Evolutionary conservation across 345 rosid genomes (phyloP).

Genomic region (Lepidium sativum): DNA sequence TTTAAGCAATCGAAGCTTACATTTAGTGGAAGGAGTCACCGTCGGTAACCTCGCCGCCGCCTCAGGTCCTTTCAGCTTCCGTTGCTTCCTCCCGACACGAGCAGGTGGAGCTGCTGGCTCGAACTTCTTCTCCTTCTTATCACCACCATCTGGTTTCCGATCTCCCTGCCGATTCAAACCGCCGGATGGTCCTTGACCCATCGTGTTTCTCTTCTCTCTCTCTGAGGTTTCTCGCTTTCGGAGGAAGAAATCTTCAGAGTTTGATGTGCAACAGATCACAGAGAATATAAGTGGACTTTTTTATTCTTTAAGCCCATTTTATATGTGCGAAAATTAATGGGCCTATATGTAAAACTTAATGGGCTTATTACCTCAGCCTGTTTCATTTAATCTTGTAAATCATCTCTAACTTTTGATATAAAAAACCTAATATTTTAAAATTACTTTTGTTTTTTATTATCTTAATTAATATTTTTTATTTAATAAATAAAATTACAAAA

Average conservation of each 20-base stretch:
- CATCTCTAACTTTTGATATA: no score
- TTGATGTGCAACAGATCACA: neutral
- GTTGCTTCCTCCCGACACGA: conserved; percentile 81
- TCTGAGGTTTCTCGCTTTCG: conserved; percentile 10
- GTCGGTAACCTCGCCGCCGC: conserved; percentile 85
- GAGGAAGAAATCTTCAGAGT: conserved; percentile 12
- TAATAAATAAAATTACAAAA: no score
- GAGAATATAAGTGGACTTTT: neutral
- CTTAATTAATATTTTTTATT: no score
- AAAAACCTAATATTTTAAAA: no score
- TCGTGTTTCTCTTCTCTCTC: conserved; percentile 10
- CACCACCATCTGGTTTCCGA: conserved; percentile 58
- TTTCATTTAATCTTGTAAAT: no score
- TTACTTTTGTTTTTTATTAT: no score
- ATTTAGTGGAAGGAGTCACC: conserved; percentile 73
- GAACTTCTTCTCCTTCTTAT: conserved; percentile 86
- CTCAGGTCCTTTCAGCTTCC: conserved; percentile 81
- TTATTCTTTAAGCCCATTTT: neutral
- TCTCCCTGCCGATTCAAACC: conserved; percentile 71
- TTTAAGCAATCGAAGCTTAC: conserved; percentile 74
- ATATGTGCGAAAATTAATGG: neutral
- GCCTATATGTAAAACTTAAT: no score
- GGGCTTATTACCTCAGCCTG: no score
- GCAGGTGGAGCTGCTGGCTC: conserved; percentile 89
- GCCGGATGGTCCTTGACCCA: conserved; percentile 94